Base-by-base conservation (phyloP, 306 rosid species). In the Quercus berberidifolia region DNA sequence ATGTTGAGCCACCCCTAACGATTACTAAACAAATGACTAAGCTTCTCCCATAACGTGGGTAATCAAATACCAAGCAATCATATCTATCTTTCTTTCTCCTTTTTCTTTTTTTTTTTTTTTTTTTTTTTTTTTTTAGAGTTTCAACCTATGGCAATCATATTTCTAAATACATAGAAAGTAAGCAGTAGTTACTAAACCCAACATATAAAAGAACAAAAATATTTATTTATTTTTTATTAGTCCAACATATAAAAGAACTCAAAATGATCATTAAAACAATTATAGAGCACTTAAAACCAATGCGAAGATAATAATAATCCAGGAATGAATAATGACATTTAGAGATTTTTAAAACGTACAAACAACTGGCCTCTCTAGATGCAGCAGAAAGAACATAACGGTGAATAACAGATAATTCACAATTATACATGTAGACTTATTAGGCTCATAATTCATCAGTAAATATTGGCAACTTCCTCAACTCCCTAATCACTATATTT, bases 21-120 rank as follows among this genome's bases (percentile, higher is more conserved):
- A 6, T 6, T 35, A 35, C 43, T 6, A 35, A 6, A 35, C 9
- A 35, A 8, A 0, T 35, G 43, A 35, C 43, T 35, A 35, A 1
- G 43, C 43, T 35, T 0, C 43, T 35, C 43, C 43, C 9, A 6
- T 35, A 35, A 35, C 10, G 0, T 35, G 43, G 43, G 43, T 35
- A 35, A 35, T 35, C 43, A 35, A 35, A 35, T 6, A 35, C 43
- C 43, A 1, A 35, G 2, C 43, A 35, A 35, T 35, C 43, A 6
- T 6, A 35, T 33, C 38, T 33, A 0, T 30, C 0, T 31, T 1
- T 26, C 28, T 26, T 1, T 26, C 2, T 26, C 2, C 0, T 1
- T 1, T 0, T 1, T 1, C 0, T 31, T 4, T 4, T 30, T 0
- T 0, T 30, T 4, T 2, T 26, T 2, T 0, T 26, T 26, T 26